phyloP scores from a whole-genome alignment of 768 basidiomycete species.

The Rhodotorula paludigena region DNA sequence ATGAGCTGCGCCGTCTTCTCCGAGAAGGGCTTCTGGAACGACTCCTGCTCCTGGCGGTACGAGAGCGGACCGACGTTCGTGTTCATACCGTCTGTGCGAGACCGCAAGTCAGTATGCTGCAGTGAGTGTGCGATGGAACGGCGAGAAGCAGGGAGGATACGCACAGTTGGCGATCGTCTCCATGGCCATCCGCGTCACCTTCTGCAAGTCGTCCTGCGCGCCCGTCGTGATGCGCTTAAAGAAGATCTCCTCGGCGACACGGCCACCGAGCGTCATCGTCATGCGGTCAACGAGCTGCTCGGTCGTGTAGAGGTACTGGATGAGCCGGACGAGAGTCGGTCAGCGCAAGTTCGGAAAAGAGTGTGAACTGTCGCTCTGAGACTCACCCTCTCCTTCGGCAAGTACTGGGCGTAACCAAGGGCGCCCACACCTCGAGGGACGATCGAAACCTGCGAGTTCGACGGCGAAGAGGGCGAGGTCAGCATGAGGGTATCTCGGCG shows the following conservation, averaged over 20 bases:
- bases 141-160: not conserved
- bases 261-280: slow-evolving; percentile 97
- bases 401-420: slow-evolving; percentile 69
- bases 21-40: slow-evolving; percentile 95
- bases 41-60: slow-evolving; percentile 81
- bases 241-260: slow-evolving; percentile 97
- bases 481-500: not conserved
- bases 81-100: slow-evolving; percentile 88
- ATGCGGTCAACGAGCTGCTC: slow-evolving; percentile 93
- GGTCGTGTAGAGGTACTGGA: slow-evolving; percentile 80
- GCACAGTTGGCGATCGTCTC: slow-evolving; percentile 51
- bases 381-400: slow-evolving; percentile 12
- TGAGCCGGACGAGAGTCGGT: slow-evolving; percentile 54
- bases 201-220: slow-evolving; percentile 95
- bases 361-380: too few species aligned
- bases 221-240: slow-evolving; percentile 92
- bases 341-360: slow-evolving; percentile 57
- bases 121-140: not conserved
- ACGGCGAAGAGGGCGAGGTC: slow-evolving; percentile 51
- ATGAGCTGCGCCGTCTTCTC: slow-evolving; percentile 95
- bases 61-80: slow-evolving; percentile 88
- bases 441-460: slow-evolving; percentile 86
- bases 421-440: slow-evolving; percentile 87
- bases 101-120: not conserved
- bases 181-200: slow-evolving; percentile 96